Evolutionary conservation across 2,329 filamentous ascomycete species (phyloP).

Genomic region (Magnaporthiopsis rhizophila): DNA sequence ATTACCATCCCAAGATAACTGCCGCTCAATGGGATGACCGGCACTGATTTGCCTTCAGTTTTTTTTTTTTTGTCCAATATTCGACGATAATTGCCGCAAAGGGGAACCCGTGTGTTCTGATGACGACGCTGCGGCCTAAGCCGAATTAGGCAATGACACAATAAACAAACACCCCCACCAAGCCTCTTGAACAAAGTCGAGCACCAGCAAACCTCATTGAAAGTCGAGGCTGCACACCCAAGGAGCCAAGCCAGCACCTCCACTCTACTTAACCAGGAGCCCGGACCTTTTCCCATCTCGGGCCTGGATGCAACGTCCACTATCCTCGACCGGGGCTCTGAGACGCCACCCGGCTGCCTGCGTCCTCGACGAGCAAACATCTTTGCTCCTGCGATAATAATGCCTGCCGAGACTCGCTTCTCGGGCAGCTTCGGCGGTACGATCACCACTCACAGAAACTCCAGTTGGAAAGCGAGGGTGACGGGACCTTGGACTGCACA

Average conservation of each 20-base stretch:
- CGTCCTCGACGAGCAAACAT: not conserved
- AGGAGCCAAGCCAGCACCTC: too few species aligned
- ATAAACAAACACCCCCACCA: not conserved
- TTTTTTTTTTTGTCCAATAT: not conserved
- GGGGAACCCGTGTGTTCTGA: too few species aligned
- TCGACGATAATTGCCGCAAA: too few species aligned
- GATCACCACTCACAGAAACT: not conserved
- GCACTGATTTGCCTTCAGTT: too few species aligned
- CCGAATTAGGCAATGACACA: not conserved
- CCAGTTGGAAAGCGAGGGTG: not conserved
- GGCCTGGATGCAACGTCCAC: not conserved
- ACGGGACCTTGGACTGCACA: not conserved
- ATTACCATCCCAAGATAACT: too few species aligned
- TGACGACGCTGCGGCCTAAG: not conserved
- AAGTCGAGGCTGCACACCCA: not conserved
- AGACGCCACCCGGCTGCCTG: not conserved
- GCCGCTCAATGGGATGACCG: too few species aligned
- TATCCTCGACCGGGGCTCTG: not conserved
- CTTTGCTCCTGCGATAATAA: not conserved
- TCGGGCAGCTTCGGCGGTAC: constrained; percentile 5
- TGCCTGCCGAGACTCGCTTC: constrained; percentile 4
- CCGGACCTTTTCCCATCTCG: not conserved
- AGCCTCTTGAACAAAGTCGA: not conserved
- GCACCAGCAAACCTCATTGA: not conserved
- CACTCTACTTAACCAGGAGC: too few species aligned